Percentiles rank a stretch among this genome's conserved stretches.
These are phyloP conservation scores for Yarrowia sp. DNA, from an alignment of 805 yeast genomes.

Conservation along the genomic window DNA sequence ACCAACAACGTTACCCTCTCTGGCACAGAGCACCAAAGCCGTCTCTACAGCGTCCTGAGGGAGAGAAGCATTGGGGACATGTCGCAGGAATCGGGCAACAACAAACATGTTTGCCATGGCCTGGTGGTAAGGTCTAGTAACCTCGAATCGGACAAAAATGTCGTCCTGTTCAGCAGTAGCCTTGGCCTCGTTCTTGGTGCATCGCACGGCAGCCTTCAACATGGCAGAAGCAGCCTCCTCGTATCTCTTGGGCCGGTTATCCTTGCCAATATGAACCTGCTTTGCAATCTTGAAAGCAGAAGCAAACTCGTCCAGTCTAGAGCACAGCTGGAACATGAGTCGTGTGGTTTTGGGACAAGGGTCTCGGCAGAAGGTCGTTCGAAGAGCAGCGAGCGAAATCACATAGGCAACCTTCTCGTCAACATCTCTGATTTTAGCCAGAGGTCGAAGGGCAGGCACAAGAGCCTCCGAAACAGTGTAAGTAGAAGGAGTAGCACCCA, in stretches of 20 bases:
- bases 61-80: background rate
- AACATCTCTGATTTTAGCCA: background rate
- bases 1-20: slow-evolving; percentile 6
- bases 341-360: background rate
- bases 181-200: slow-evolving; percentile 9
- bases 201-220: slow-evolving; percentile 12
- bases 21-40: background rate
- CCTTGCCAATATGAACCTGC: background rate
- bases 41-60: background rate
- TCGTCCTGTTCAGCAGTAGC: background rate
- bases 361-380: background rate
- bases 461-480: slow-evolving; percentile 5
- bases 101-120: slow-evolving; percentile 23
- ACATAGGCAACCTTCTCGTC: background rate
- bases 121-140: background rate
- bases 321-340: background rate
- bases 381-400: background rate
- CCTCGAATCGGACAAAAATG: background rate
- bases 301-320: slow-evolving; percentile 16
- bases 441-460: background rate
- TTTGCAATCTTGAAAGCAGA: slow-evolving; percentile 8
- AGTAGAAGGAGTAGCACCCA: background rate
- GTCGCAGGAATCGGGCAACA: background rate
- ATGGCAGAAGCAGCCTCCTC: background rate
- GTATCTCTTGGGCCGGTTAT: no score